Evolutionary conservation across 176 grass and related monocot genomes (phyloP), one percentile per base, ranked within the genome.

Genomic region (Pontederia crassipes): DNA sequence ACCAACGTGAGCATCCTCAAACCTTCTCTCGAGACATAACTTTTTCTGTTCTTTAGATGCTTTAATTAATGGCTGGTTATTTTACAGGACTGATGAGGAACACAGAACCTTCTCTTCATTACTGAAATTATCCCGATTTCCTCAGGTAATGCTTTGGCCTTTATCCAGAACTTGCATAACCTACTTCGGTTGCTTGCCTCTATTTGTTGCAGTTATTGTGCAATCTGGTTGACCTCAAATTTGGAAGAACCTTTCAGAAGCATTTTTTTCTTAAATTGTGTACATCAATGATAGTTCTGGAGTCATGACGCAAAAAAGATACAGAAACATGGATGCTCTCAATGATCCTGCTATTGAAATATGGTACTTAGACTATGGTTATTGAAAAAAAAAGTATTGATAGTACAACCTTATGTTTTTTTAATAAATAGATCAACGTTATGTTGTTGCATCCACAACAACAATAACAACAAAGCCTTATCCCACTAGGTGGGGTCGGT

Each of bases 111-210:
- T 86, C 48, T 61, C 79, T 58, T 76, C 82, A 51, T 83, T 95
- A 73, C 55, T 95, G 47, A 77, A 74, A 2, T 63, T 95, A 49
- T 81, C 86, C 49, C 86, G 77, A 81, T 95, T 86, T 64, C 86
- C 90, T n/a, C 86, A 95, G 86, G 90, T 89, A 67, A 54, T 54
- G 49, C 12, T 67, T 32, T 35, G 48, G 10, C n/a, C 5, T 53
- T 53, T 40, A 4, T 67, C 12, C 16, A 11, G 4, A 29, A 54
- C 0, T 52, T 64, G 12, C 32, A 64, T 58, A 7, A 28, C 28
- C 3, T 28, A 6, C 10, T 58, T 27, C 3, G 27, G 7, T 26
- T 12, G 20, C 0, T 49, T 47, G 15, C 61, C 61, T 64, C 2
- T 26, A 20, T 12, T 54, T 40, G 12, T 54, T 67, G 15, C 4